These are phyloP conservation scores for Aspergillus taichungensis DNA, from an alignment of 495 filamentous ascomycete species.

Conservation along the genomic window DNA sequence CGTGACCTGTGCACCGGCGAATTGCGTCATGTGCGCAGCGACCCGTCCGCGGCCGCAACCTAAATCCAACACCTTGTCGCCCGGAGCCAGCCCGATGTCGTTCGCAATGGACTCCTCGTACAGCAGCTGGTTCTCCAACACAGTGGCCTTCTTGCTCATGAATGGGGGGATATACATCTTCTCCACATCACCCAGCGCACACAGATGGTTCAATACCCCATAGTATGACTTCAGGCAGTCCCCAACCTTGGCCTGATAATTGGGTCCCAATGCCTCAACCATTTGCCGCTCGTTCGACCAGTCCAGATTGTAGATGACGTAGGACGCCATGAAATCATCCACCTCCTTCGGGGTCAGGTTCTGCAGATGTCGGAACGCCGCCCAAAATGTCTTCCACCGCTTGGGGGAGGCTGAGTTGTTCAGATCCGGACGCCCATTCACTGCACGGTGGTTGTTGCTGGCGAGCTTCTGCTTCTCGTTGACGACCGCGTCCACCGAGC, in stretches of 20 bases:
- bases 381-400: conserved; percentile 45
- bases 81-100: conserved; percentile 41
- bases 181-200: conserved; percentile 56
- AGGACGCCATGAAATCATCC: conserved; percentile 58
- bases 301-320: conserved; percentile 58
- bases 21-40: conserved; percentile 51
- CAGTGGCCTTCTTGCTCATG: conserved; percentile 48
- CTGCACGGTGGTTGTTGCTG: conserved; percentile 6
- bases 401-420: conserved; percentile 45
- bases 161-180: conserved; percentile 62
- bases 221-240: conserved; percentile 54
- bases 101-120: conserved; percentile 50
- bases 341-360: conserved; percentile 50
- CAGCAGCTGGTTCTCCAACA: conserved; percentile 46
- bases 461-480: conserved; percentile 29
- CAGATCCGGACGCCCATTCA: conserved; percentile 19
- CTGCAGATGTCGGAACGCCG: conserved; percentile 47
- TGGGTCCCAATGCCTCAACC: conserved; percentile 45
- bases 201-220: conserved; percentile 55
- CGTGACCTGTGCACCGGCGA: conserved; percentile 47
- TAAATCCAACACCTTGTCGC: conserved; percentile 48
- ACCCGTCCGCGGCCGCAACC: conserved; percentile 54
- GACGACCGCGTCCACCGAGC: conserved; percentile 32
- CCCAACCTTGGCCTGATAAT: conserved; percentile 51
- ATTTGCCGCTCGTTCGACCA: conserved; percentile 53